These are phyloP conservation scores for Dendrobium catenatum DNA, from an alignment of 106 monocot genomes.

Conservation along the genomic window DNA sequence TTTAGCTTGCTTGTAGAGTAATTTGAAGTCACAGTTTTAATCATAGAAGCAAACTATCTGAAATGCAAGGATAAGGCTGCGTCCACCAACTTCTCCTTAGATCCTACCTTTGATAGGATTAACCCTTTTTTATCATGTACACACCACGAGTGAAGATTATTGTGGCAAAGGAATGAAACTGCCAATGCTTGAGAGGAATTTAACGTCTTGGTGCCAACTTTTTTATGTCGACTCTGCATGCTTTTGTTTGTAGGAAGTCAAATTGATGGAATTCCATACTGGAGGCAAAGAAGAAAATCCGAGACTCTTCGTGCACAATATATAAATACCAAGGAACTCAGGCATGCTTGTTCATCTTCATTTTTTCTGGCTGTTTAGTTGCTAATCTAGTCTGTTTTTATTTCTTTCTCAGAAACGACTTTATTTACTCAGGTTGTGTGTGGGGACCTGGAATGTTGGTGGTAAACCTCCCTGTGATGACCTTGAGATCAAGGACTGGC, in stretches of 20 bases:
- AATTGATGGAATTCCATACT: conserved; percentile 35
- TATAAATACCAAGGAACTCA: conserved; percentile 78
- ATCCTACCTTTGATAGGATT: background rate
- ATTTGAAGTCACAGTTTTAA: background rate
- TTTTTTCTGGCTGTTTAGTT: background rate
- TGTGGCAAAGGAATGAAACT: background rate
- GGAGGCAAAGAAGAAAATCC: conserved; percentile 58
- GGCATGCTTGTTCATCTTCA: conserved; percentile 21
- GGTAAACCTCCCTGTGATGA: conserved; percentile 70
- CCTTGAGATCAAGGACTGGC: conserved; percentile 73
- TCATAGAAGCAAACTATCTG: background rate
- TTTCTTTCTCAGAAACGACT: background rate
- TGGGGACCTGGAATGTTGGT: conserved; percentile 92
- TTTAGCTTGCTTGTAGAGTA: background rate
- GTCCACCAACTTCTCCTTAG: background rate
- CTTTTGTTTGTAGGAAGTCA: conserved; percentile 24
- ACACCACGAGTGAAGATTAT: background rate
- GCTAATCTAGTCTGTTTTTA: background rate
- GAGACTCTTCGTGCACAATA: conserved; percentile 91
- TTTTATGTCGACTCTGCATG: background rate
- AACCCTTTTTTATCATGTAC: background rate
- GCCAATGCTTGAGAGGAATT: background rate
- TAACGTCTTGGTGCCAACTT: background rate
- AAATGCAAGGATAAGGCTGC: background rate
- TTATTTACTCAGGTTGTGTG: conserved; percentile 40